Evolutionary conservation across 177 flowering plant species (phyloP).

Genomic region (Tripterygium wilfordii): DNA sequence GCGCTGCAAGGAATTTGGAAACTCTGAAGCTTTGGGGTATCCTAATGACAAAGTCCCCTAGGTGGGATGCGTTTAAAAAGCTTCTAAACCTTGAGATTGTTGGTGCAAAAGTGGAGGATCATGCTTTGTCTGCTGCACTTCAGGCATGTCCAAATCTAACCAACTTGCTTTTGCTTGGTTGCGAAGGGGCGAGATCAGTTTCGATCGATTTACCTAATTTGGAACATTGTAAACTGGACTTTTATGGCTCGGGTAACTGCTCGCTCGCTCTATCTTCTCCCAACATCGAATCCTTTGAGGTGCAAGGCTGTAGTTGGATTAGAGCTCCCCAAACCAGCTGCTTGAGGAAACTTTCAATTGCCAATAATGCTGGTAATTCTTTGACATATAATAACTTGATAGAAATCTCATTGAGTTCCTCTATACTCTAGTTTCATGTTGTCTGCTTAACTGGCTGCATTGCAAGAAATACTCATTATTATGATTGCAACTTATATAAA

Average conservation of each 20-base stretch:
- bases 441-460: too few species aligned
- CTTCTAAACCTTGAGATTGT: slow-evolving; percentile 67
- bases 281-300: slow-evolving; percentile 48
- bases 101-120: slow-evolving; percentile 65
- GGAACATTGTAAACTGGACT: slow-evolving; percentile 72
- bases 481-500: too few species aligned
- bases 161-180: slow-evolving; percentile 59
- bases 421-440: too few species aligned
- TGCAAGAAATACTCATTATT: too few species aligned
- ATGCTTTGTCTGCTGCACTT: slow-evolving; percentile 43
- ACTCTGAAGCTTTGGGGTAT: slow-evolving; percentile 84
- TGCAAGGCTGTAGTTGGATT: slow-evolving; percentile 82
- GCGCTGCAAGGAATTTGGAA: slow-evolving; percentile 43
- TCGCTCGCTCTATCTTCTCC: slow-evolving; percentile 46
- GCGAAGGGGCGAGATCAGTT: slow-evolving; percentile 60
- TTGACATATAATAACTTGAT: too few species aligned
- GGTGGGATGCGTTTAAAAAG: slow-evolving; percentile 53
- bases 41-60: slow-evolving; percentile 48
- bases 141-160: slow-evolving; percentile 66
- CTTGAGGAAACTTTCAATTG: slow-evolving; percentile 50
- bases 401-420: too few species aligned
- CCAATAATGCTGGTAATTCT: slow-evolving; percentile 78
- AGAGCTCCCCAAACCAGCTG: slow-evolving; percentile 40
- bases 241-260: slow-evolving; percentile 65
- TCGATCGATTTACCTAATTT: slow-evolving; percentile 51